Evolutionary conservation across 2,329 filamentous ascomycete species (phyloP), one percentile per base, ranked within the genome.

Genomic region (Colletotrichum magnum): DNA sequence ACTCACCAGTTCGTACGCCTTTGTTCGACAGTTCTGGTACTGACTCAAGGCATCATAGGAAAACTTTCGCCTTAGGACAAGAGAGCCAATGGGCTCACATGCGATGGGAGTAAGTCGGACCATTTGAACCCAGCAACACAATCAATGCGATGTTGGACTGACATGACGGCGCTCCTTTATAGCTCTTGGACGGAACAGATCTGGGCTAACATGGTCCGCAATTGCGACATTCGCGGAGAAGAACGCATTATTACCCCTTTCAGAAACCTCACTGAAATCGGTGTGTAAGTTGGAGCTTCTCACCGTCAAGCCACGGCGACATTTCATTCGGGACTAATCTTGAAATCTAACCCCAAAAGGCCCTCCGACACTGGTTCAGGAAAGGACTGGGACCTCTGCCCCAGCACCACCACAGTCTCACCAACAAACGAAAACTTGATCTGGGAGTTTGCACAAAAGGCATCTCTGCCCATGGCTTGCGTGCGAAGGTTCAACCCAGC

Each of bases 161-260:
- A 36, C 32, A 36, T 21, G 15, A 15, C 26, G 24, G 51, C 32
- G 13, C 21, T 2, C 54, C 28, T 21, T 41, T 6, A n/a, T 43
- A 45, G 39, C 54, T n/a, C 54, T 21, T 58, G 54, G 54, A 58
- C 54, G 18, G 32, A 58, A 41, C 54, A 58, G 54, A 58, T 43
- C 32, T 58, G 54, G 54, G 39, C 54, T 15, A 58, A 58, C 36
- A 58, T 58, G 28, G 54, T 58, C 7, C 28, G 54, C 16, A 58
- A 58, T 43, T 58, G 54, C 39, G 54, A 45, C 28, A 39, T 58
- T 45, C 45, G 45, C 15, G 56, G 56, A 43, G 56, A 43, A 58
- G 56, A 58, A 3, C 16, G 16, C 24, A n/a, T 48, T 6, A 48
- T 58, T 21, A 58, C 18, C 24, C 56, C 56, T 6, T 58, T 45